A percentile compares a stretch with the other conserved stretches of the same genome.
These are phyloP conservation scores for Stenogyne calaminthoides DNA, from an alignment of 305 asterid species.

Conservation along the genomic window DNA sequence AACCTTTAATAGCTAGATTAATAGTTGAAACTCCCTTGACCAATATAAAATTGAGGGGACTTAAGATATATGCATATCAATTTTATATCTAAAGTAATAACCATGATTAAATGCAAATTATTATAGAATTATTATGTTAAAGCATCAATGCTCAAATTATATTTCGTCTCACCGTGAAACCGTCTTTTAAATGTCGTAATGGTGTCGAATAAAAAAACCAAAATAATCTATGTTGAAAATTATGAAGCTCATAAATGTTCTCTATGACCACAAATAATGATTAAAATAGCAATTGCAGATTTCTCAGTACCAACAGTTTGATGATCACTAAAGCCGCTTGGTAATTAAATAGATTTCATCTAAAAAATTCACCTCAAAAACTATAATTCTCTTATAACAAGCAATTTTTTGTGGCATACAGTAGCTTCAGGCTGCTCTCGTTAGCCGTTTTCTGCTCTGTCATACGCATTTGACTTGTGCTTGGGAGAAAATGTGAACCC, in stretches of 20 bases:
- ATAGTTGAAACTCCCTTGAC: too few relatives aligned
- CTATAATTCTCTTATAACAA: background rate
- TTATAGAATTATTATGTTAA: too few relatives aligned
- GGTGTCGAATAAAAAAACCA: background rate
- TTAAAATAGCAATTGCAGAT: background rate
- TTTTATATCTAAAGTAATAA: too few relatives aligned
- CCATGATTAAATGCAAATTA: too few relatives aligned
- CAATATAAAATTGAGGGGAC: too few relatives aligned
- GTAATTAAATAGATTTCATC: background rate
- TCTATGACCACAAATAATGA: background rate
- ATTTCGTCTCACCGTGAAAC: too few relatives aligned
- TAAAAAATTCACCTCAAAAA: background rate
- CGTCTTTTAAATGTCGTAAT: too few relatives aligned
- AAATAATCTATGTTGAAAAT: background rate
- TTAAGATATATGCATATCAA: too few relatives aligned
- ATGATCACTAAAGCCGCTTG: background rate
- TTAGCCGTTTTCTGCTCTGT: constrained; percentile 87
- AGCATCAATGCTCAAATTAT: too few relatives aligned
- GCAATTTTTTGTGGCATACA: background rate
- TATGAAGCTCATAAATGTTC: background rate
- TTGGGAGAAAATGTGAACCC: constrained; percentile 93
- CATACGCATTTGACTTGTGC: constrained; percentile 95
- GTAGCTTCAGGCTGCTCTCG: background rate
- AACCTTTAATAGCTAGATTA: too few relatives aligned
- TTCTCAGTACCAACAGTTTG: background rate